Evolutionary conservation across 768 basidiomycete genomes (phyloP).

Genomic region (Albatrellus ellisii): DNA sequence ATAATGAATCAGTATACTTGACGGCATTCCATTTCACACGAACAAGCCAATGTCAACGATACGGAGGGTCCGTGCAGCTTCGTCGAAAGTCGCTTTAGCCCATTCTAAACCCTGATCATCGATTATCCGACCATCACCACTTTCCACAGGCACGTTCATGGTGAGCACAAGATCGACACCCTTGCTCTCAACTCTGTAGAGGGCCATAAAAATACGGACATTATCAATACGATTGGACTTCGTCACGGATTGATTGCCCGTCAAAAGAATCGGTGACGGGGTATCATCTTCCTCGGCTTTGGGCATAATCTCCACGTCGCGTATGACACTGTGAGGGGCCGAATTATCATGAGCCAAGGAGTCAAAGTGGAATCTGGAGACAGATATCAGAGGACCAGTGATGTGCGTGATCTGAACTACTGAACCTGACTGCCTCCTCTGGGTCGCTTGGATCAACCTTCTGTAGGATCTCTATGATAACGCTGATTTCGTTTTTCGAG

Average conservation of each 20-base stretch:
- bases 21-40: conserved; percentile 23
- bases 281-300: conserved; percentile 35
- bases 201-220: conserved; percentile 65
- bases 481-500: conserved; percentile 50
- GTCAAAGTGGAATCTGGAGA: conserved; percentile 77
- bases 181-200: conserved; percentile 66
- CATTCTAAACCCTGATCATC: conserved; percentile 14
- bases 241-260: conserved; percentile 54
- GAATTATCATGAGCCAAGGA: conserved; percentile 87
- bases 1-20: not conserved
- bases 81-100: conserved; percentile 36
- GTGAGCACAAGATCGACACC: conserved; percentile 74
- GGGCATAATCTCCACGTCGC: conserved; percentile 24
- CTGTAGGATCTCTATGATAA: conserved; percentile 77
- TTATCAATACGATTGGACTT: conserved; percentile 74
- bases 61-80: conserved; percentile 41
- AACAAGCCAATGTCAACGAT: conserved; percentile 66
- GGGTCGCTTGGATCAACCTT: conserved; percentile 46
- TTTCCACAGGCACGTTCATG: conserved; percentile 60
- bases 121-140: conserved; percentile 25
- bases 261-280: conserved; percentile 46
- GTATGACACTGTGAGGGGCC: conserved; percentile 39
- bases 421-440: conserved; percentile 55
- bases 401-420: not conserved
- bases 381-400: conserved; percentile 2